Percentiles rank a stretch among this genome's conserved stretches.
phyloP scores from a whole-genome alignment of 169 alveolate species.

The Amoebophrya sp. region DNA sequence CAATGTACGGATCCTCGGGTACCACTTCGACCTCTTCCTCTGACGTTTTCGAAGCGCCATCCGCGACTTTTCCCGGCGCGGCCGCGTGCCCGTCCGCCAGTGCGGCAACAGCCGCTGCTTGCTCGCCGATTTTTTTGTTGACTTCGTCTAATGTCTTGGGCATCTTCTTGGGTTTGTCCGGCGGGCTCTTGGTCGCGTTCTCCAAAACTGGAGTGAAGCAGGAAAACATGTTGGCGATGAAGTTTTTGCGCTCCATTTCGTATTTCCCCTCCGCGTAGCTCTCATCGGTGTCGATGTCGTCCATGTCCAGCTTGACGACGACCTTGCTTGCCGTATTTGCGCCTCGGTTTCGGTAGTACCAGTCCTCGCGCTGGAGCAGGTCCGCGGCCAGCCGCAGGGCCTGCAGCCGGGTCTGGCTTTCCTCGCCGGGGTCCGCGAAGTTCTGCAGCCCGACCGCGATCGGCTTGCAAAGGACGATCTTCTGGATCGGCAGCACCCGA shows the following conservation, averaged over 20 bases:
- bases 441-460: background rate
- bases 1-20: background rate
- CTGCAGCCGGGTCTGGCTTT: background rate
- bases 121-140: background rate
- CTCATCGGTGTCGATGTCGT: background rate
- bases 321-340: too few relatives aligned
- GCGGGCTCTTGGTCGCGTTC: background rate
- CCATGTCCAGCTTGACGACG: background rate
- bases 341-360: too few relatives aligned
- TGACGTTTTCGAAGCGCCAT: background rate
- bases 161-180: background rate
- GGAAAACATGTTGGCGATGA: background rate
- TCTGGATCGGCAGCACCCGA: background rate
- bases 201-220: background rate
- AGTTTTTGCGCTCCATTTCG: background rate
- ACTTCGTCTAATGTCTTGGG: background rate
- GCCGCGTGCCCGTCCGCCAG: background rate
- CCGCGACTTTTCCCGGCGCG: background rate
- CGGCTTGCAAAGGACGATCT: background rate
- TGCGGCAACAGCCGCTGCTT: too few relatives aligned
- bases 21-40: background rate
- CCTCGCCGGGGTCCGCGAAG: background rate
- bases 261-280: too few relatives aligned
- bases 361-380: constrained; percentile 8
- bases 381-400: background rate